Base-by-base conservation (phyloP, 1,284 basidiomycete genomes). In the Inonotus obliquus region DNA sequence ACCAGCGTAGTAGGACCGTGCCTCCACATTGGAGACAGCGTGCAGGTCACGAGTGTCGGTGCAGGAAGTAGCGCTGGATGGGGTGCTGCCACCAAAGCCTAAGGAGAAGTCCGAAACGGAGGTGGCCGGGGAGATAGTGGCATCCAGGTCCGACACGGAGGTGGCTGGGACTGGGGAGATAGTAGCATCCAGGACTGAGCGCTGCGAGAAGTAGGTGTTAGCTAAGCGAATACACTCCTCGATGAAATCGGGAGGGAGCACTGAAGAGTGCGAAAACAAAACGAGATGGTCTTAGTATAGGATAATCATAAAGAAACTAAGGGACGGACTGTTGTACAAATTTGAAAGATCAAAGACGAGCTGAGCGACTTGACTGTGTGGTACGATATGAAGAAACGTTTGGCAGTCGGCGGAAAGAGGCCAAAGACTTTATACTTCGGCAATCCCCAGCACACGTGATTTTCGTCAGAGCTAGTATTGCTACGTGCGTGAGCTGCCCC, bases 261-360 rank as follows among this genome's bases (percentile, higher is more conserved):
- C 35, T 67, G 67, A 67, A 68, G 66, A 67, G 60, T 61, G 61
- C 58, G 64, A 63, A 61, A 67, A 67, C 35, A n/a, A n/a, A n/a
- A n/a, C n/a, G 63, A 65, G 65, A 69, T 62, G 59, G 61, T 69
- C 9, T 45, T 67, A 70, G 65, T 67, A 68, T 66, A 61, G 56
- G 66, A 67, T 66, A 67, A 69, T 63, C 61, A 67, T 65, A 65
- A 67, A 66, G 57, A 69, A 68, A 68, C 60, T 64, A 52, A 52
- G 49, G 65, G 64, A 69, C 65, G 66, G 60, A 68, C 67, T 68
- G 55, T 37, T 56, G 54, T 56, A 45, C 6, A n/a, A 23, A 56
- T 44, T 54, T 27, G 51, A 53, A 54, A 54, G 10, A 54, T n/a
- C 27, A 54, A 54, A 38, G 38, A 38, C n/a, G 52, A 54, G 10